Evolutionary conservation across 441 rosid species (phyloP), one percentile per base, ranked within the genome.

Genomic region (Francoa sonchifolia): DNA sequence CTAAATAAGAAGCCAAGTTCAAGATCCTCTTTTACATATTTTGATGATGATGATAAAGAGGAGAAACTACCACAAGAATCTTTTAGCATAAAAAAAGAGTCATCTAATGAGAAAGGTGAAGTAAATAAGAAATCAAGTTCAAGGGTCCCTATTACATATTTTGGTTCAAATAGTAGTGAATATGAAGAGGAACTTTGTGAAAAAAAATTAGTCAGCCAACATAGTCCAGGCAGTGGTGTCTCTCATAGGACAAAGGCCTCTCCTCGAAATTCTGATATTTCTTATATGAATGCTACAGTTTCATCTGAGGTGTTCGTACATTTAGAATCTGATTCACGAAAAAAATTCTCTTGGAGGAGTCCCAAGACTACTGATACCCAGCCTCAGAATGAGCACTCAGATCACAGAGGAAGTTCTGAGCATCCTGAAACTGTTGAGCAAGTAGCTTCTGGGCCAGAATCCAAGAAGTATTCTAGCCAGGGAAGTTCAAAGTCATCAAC

Each of bases 241-340:
- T 76, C 97, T 54, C 67, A 52, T 35, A 72, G 88, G 56, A 80
- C 90, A 10, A 88, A 65, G 38, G 59, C 57, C 3, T 31, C 55
- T 39, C 40, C 59, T 39, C 21, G 53, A 36, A 50, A 43, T 41
- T 38, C 63, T 42, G 11, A n/a, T 10, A 57, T 48, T 33, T 46
- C 66, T 18, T 23, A 22, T 26, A 19, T 21, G 6, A 54, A 61
- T 34, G n/a, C 63, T 9, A 14, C 61, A 32, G 49, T 34, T 36
- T 39, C 30, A 5, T 28, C 56, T 1, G 45, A 39, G 47, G 30
- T 54, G 25, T 33, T 57, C 6, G 28, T 3, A 18, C 29, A 14
- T 14, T 19, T 11, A 12, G 59, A 37, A 33, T 7, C 17, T 33
- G 42, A 8, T 13, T 38, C 11, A 8, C 57, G 42, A 44, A 51